Evolutionary conservation across 495 filamentous ascomycete genomes (phyloP).

Genomic region (Trichoderma reesei): DNA sequence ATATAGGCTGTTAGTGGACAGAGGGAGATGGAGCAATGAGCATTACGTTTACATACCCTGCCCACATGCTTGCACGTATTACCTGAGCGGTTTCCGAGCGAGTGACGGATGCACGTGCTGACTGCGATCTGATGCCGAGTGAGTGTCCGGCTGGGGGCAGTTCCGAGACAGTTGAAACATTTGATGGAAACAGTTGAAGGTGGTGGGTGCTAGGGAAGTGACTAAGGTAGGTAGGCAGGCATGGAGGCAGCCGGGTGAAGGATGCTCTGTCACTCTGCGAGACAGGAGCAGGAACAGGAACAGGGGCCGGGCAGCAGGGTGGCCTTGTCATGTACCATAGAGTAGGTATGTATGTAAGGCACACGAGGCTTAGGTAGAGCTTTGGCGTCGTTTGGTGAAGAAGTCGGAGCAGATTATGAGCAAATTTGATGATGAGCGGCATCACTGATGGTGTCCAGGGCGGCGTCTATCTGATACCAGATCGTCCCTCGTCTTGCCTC

Average conservation of each 20-base stretch:
- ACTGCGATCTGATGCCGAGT: background rate
- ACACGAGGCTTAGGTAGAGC: background rate
- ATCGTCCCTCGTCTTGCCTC: too few species aligned
- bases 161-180: conserved; percentile 6
- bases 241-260: background rate
- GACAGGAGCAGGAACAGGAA: background rate
- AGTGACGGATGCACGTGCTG: background rate
- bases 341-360: too few species aligned
- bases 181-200: background rate
- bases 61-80: too few species aligned
- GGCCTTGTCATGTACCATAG: too few species aligned
- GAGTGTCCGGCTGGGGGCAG: background rate
- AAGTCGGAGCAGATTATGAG: background rate
- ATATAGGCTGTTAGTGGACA: background rate
- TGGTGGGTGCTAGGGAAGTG: background rate
- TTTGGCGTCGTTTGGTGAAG: background rate
- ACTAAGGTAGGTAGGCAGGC: too few species aligned
- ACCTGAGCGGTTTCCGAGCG: too few species aligned
- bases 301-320: too few species aligned
- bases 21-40: background rate
- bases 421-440: too few species aligned
- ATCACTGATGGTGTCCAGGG: too few species aligned
- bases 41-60: background rate
- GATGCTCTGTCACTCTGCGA: background rate
- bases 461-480: too few species aligned